Conservation (phyloP, 768 basidiomycete genomes). For the Strobilomyces echinocephalus region DNA sequence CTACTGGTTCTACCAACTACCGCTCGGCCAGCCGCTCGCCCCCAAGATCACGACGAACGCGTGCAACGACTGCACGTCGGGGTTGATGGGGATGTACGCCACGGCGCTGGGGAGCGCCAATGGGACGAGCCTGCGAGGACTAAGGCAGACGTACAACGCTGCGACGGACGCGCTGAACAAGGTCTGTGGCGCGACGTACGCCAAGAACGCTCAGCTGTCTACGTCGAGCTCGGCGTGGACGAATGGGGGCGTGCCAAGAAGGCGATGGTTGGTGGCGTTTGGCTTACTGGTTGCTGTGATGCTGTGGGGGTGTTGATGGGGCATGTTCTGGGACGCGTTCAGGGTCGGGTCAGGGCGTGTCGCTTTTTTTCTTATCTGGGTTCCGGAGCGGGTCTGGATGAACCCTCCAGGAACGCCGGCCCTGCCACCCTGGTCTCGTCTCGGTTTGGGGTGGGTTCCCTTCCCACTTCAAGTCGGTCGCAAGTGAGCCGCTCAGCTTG, state of each 20-base stretch:
- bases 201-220: conserved; percentile 17
- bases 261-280: conserved; percentile 5
- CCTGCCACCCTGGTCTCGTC: not conserved
- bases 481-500: not conserved
- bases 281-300: conserved; percentile 9
- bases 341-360: not conserved
- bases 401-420: not conserved
- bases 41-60: conserved; percentile 40
- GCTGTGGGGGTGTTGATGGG: conserved; percentile 11
- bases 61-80: conserved; percentile 63
- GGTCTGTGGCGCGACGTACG: conserved; percentile 52
- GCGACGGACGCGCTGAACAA: conserved; percentile 44
- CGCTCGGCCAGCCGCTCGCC: conserved; percentile 53
- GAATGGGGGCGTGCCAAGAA: conserved; percentile 5
- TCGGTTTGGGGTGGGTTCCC: not conserved
- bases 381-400: not conserved
- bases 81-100: conserved; percentile 52
- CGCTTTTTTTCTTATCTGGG: not conserved
- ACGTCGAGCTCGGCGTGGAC: conserved; percentile 6
- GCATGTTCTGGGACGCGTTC: not conserved
- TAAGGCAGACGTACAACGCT: conserved; percentile 44
- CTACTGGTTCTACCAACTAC: conserved; percentile 68
- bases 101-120: conserved; percentile 36
- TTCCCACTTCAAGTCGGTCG: not conserved
- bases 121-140: conserved; percentile 32